Conservation (phyloP, 2,329 filamentous ascomycete species). For the Fusarium sororula region DNA sequence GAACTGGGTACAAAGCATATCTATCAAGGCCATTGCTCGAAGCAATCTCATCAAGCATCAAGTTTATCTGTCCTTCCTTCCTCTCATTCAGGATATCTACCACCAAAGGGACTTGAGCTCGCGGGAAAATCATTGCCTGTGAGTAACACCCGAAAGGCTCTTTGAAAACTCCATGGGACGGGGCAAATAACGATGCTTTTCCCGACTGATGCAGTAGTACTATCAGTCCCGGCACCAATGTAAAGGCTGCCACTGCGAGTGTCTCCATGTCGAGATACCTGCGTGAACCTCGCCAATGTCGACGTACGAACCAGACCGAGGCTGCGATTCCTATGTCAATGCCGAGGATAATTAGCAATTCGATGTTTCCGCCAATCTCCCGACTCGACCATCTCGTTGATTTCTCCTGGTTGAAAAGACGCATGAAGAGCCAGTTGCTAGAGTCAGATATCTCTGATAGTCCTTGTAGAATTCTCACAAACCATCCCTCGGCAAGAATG, state of each 20-base stretch:
- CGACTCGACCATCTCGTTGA: constrained; percentile 14
- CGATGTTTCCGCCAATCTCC: constrained; percentile 10
- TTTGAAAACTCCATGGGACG: background rate
- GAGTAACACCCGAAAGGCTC: constrained; percentile 22
- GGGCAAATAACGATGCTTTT: constrained; percentile 16
- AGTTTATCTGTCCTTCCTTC: constrained; percentile 8
- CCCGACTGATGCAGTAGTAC: constrained; percentile 14
- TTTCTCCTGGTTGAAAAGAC: constrained; percentile 17
- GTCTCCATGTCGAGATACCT: background rate
- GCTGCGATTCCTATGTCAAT: background rate
- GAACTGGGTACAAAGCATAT: constrained; percentile 20
- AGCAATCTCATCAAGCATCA: constrained; percentile 14
- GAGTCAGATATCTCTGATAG: background rate
- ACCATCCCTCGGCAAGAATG: constrained; percentile 7
- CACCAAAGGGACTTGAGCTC: background rate
- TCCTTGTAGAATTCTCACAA: background rate
- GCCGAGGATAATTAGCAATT: constrained; percentile 4
- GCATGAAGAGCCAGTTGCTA: constrained; percentile 11
- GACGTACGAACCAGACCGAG: background rate
- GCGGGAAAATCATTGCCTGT: constrained; percentile 15
- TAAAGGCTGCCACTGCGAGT: background rate
- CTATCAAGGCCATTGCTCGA: background rate
- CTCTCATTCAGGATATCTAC: background rate
- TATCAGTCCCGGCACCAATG: constrained; percentile 12
- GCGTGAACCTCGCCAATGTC: background rate